These are phyloP conservation scores for Hansenula anomala DNA, from an alignment of 1,139 yeast species.

Conservation along the genomic window DNA sequence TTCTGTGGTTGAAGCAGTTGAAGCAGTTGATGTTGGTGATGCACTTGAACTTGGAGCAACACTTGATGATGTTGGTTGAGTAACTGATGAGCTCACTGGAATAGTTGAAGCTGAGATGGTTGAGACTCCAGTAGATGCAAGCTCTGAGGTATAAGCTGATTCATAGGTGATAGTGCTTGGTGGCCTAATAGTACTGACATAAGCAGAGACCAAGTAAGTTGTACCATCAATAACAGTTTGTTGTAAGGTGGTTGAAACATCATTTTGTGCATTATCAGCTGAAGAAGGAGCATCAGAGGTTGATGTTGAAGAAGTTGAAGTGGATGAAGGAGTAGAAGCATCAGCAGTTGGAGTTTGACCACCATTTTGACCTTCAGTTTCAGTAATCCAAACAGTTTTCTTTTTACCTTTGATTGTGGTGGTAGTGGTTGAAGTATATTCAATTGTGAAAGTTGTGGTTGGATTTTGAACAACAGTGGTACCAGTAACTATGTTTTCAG, in stretches of 20 bases:
- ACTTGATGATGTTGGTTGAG: slow-evolving; percentile 1
- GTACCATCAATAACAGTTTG: slow-evolving; percentile 24
- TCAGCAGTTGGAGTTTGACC: background rate
- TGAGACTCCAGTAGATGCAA: slow-evolving; percentile 13
- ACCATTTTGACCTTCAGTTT: slow-evolving; percentile 9
- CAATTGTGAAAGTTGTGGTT: slow-evolving; percentile 11
- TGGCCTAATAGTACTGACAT: slow-evolving; percentile 20
- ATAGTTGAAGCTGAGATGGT: slow-evolving; percentile 4
- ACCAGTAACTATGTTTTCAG: slow-evolving; percentile 4
- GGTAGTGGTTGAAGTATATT: slow-evolving; percentile 18
- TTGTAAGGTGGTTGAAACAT: slow-evolving; percentile 4
- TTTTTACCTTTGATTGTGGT: slow-evolving; percentile 18
- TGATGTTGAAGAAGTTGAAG: slow-evolving; percentile 3
- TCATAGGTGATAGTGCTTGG: slow-evolving; percentile 19
- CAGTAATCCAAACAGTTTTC: slow-evolving; percentile 22
- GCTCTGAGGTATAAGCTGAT: slow-evolving; percentile 17
- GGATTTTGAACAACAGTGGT: slow-evolving; percentile 8
- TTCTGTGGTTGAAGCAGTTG: slow-evolving; percentile 22
- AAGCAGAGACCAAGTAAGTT: slow-evolving; percentile 19
- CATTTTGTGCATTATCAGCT: background rate
- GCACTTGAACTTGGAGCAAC: slow-evolving; percentile 9
- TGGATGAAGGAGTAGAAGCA: slow-evolving; percentile 1
- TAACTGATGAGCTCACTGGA: slow-evolving; percentile 6
- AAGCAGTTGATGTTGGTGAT: slow-evolving; percentile 25
- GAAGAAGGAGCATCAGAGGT: background rate